These are phyloP conservation scores for Ilyonectria robusta DNA, from an alignment of 2,329 filamentous ascomycete species.

Conservation along the genomic window DNA sequence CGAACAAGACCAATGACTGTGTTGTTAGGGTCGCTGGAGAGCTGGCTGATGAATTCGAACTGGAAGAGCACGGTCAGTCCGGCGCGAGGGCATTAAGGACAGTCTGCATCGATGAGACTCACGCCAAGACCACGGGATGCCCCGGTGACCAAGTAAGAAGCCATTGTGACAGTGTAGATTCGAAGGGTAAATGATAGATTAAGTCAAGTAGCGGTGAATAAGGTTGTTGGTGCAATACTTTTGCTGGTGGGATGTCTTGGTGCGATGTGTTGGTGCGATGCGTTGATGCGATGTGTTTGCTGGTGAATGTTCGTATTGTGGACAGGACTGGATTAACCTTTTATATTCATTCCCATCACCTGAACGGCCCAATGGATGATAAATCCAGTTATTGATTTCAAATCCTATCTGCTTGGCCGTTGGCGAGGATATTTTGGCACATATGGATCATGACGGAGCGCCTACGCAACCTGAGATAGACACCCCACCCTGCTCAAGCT, in stretches of 20 bases:
- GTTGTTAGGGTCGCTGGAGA: conserved; percentile 59
- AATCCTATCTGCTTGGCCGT: neutral
- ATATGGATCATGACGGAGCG: neutral
- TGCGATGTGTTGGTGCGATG: neutral
- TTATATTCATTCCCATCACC: neutral
- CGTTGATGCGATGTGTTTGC: neutral
- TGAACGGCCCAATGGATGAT: neutral
- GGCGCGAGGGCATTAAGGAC: neutral
- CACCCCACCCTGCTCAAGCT: neutral
- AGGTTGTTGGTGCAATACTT: neutral
- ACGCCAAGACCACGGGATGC: conserved; percentile 14
- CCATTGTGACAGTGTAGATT: neutral
- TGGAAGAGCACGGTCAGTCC: neutral
- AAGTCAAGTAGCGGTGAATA: neutral
- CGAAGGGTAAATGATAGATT: too few relatives aligned
- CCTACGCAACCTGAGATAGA: neutral
- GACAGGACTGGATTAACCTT: neutral
- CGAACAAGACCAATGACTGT: conserved; percentile 61
- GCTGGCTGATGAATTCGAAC: conserved; percentile 56
- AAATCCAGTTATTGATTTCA: neutral
- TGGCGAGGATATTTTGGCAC: neutral
- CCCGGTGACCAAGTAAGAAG: conserved; percentile 9
- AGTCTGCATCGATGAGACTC: neutral
- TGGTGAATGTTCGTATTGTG: neutral
- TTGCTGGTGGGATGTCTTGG: neutral